Conservation (phyloP, 176 grass and related monocot genomes). For the Hordeum vulgare region DNA sequence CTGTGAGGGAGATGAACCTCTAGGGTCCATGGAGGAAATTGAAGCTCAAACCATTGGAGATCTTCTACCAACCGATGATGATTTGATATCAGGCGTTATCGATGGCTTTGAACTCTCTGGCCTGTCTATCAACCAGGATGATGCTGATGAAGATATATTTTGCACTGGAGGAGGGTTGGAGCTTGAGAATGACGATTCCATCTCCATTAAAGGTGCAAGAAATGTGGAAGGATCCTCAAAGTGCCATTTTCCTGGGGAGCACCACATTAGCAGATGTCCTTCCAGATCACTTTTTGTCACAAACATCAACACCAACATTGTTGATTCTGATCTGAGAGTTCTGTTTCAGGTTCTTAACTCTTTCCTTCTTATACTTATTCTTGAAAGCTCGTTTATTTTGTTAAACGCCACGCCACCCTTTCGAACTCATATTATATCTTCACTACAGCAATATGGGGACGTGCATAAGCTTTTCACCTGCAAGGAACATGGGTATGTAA, state of each 20-base stretch:
- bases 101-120: constrained; percentile 46
- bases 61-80: constrained; percentile 72
- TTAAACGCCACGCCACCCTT: not conserved
- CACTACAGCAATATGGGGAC: constrained; percentile 64
- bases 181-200: constrained; percentile 49
- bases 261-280: constrained; percentile 32
- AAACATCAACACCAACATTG: constrained; percentile 46
- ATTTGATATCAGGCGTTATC: constrained; percentile 47
- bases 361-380: not conserved
- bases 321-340: constrained; percentile 44
- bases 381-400: not conserved
- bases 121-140: constrained; percentile 39
- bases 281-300: constrained; percentile 58
- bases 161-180: constrained; percentile 69
- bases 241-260: constrained; percentile 33
- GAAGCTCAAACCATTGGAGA: constrained; percentile 85
- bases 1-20: constrained; percentile 41
- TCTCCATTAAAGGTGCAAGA: constrained; percentile 9
- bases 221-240: constrained; percentile 25
- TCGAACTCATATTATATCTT: constrained; percentile 4
- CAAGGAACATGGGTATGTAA: constrained; percentile 56
- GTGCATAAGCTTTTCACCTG: constrained; percentile 44
- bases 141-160: constrained; percentile 79
- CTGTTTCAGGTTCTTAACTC: constrained; percentile 44
- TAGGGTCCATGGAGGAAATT: constrained; percentile 61